Base-by-base conservation (phyloP, 495 filamentous ascomycete species). In the Evernia prunastri region DNA sequence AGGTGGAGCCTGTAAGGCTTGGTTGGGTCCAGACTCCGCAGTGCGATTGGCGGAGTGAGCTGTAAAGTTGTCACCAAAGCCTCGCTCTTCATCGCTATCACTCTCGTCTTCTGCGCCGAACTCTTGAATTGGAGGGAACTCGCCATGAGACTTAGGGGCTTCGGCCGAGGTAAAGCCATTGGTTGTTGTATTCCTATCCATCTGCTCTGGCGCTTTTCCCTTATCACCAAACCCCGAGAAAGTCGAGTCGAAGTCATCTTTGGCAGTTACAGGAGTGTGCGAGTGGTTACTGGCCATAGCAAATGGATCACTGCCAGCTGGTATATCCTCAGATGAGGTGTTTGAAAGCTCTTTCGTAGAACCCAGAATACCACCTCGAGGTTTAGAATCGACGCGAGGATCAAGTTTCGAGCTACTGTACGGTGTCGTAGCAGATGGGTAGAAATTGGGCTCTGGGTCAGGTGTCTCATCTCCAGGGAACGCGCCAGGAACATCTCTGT, bases 61-160 rank as follows among this genome's bases (percentile, higher is more conserved):
- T 5, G 89, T 86, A 69, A 97, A 97, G 69, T 96, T 87, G 71
- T 98, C 93, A 62, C 92, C 92, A 70, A 97, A 98, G 0, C 92
- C 89, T 53, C 79, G 86, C 47, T 89, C 90, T 67, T 82, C 87
- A n/a, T 87, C 90, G 63, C 88, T 91, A 40, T 92, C 91, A 37
- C 82, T 84, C 18, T 93, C 91, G 65, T 94, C 90, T 58, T 87
- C 80, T n/a, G 70, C 71, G 51, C 87, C 86, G 40, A 96, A 72
- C 69, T 96, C 92, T 43, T 86, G 87, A 63, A 97, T 96, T 2
- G 94, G 94, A 40, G 95, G 95, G 76, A 97, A 97, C 70, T 97
- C 94, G n/a, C 74, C 73, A 17, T 72, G 37, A 66, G 74, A 62
- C 61, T 72, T 66, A 31, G 71, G 68, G 63, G 74, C 56, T 70